Evolutionary conservation across 805 yeast genomes (phyloP).

Genomic region (Yamadazyma nakazawae): DNA sequence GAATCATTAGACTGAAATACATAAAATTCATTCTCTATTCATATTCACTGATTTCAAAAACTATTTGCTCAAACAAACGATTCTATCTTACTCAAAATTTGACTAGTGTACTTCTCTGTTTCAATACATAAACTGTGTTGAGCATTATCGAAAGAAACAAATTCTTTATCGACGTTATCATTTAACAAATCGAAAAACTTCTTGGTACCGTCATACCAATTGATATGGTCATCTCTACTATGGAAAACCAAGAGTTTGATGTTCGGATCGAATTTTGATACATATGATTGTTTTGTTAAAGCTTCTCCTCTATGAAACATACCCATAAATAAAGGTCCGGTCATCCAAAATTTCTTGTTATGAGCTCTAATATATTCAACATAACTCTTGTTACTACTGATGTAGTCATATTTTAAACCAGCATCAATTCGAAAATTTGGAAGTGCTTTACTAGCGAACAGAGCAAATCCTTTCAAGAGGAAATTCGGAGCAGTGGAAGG

Average conservation of each 20-base stretch:
- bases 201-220: constrained; percentile 48
- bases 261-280: constrained; percentile 31
- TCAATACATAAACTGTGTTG: constrained; percentile 49
- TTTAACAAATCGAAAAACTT: constrained; percentile 36
- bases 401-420: constrained; percentile 49
- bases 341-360: constrained; percentile 42
- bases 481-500: constrained; percentile 57
- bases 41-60: background rate
- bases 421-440: constrained; percentile 57
- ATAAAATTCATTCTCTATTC: too few relatives aligned
- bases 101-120: constrained; percentile 24
- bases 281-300: constrained; percentile 37
- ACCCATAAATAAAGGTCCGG: constrained; percentile 60
- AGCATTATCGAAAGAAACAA: constrained; percentile 25
- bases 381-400: constrained; percentile 51
- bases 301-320: constrained; percentile 61
- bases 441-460: constrained; percentile 31
- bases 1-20: too few relatives aligned
- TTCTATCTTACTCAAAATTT: constrained; percentile 4
- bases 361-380: constrained; percentile 38
- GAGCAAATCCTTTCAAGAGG: constrained; percentile 39
- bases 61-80: constrained; percentile 1
- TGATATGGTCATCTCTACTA: constrained; percentile 62
- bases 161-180: constrained; percentile 30
- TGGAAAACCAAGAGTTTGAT: constrained; percentile 57